Conservation (phyloP, 805 yeast species). For the Yarrowia sp. region DNA sequence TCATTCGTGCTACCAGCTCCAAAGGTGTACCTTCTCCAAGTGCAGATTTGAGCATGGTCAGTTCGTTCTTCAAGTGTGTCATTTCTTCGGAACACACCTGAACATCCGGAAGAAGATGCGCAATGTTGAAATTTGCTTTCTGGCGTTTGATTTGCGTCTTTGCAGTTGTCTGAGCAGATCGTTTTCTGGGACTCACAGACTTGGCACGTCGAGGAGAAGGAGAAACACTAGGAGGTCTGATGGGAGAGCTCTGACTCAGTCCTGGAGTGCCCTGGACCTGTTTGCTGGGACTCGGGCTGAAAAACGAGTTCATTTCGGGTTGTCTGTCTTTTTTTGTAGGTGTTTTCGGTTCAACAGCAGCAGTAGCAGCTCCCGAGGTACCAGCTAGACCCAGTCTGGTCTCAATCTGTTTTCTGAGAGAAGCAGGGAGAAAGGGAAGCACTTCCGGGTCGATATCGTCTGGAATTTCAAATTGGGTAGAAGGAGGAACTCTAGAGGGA, state of each 20-base stretch:
- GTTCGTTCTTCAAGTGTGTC: background rate
- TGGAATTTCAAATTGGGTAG: conserved; percentile 28
- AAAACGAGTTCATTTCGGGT: background rate
- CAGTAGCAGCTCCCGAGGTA: background rate
- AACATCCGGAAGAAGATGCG: background rate
- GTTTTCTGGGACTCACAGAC: conserved; percentile 3
- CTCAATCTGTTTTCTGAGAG: background rate
- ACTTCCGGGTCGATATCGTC: conserved; percentile 25
- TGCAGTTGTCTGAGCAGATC: background rate
- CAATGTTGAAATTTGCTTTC: background rate
- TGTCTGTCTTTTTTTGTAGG: background rate
- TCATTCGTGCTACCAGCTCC: background rate
- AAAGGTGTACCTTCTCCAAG: background rate
- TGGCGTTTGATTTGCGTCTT: conserved; percentile 1
- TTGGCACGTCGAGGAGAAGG: background rate
- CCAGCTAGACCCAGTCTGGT: background rate
- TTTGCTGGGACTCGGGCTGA: conserved; percentile 1
- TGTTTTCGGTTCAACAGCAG: background rate
- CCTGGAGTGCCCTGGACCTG: background rate
- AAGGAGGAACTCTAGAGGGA: too few relatives aligned
- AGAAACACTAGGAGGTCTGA: background rate
- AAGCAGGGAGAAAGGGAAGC: background rate
- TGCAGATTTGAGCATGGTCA: background rate
- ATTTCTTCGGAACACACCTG: conserved; percentile 4
- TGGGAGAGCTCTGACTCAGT: background rate